These are phyloP conservation scores for Zasmidium cellare DNA, from an alignment of 2,329 filamentous ascomycete species.

Conservation along the genomic window DNA sequence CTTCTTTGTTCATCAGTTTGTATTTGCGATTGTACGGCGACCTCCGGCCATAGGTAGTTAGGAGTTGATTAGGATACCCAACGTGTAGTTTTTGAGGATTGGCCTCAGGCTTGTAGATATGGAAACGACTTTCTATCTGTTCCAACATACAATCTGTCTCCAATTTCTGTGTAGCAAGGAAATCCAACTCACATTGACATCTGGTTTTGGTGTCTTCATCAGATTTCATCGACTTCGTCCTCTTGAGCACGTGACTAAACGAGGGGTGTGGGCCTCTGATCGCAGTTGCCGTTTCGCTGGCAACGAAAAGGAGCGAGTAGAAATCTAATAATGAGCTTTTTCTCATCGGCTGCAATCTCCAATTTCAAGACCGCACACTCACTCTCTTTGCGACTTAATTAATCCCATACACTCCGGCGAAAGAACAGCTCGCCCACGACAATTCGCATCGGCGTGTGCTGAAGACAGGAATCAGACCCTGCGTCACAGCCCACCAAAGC, in stretches of 20 bases:
- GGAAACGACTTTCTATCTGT: too few species aligned
- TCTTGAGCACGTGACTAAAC: too few species aligned
- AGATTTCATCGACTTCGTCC: too few species aligned
- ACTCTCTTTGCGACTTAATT: neutral
- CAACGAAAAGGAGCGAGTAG: neutral
- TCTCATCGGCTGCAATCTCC: neutral
- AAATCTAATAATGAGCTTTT: neutral
- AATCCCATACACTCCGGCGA: neutral
- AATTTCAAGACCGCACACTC: neutral
- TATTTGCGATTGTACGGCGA: neutral
- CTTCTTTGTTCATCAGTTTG: neutral
- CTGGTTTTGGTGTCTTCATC: too few species aligned
- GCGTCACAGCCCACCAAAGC: slow-evolving; percentile 1
- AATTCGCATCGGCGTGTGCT: too few species aligned
- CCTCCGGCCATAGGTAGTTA: neutral
- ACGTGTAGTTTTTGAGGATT: neutral
- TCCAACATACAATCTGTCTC: too few species aligned
- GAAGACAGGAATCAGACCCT: neutral
- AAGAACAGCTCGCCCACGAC: too few species aligned
- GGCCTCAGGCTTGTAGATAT: neutral
- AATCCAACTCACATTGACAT: too few species aligned
- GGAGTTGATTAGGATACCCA: slow-evolving; percentile 7
- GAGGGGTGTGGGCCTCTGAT: too few species aligned
- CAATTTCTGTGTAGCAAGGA: too few species aligned
- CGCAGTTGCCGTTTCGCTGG: neutral